Base-by-base conservation (phyloP, 2,329 filamentous ascomycete species). In the Alternaria solani region DNA sequence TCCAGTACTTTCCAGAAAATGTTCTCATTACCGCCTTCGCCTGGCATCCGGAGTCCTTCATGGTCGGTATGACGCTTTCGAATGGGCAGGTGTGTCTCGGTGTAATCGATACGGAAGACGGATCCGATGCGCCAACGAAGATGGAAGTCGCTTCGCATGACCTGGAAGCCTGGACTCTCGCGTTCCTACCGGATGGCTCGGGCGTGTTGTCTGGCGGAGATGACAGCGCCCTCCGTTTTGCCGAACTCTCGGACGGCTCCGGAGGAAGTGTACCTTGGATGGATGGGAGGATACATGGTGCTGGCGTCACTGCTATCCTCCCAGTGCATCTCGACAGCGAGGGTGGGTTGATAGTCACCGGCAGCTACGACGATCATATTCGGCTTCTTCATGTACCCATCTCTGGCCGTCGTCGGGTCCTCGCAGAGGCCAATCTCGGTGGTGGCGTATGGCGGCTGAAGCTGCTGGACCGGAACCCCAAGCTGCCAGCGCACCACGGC, bases 401-500 rank as follows among this genome's bases (percentile, higher is more conserved):
- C 2, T 47, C 70, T 11, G 76, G 81, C 16, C 79, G 81, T 5
- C 81, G 79, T 46, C 82, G 82, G 32, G 79, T 89, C 3, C 83
- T 93, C 5, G 84, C 87, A 0, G 88, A 93, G 61, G 69, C 84
- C 52, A 84, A 90, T 52, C 84, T 98, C 0, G 87, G 83, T 2
- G 93, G 91, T 25, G 94, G 94, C 1, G 94, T 98, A 2, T 99
- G 95, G 93, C 85, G 94, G 57, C 75, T 98, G 55, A 91, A 91
- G 73, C 69, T 91, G 39, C 79, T 93, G 9, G 60, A 72, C 36
- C 60, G 64, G 41, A 65, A 67, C 23, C 59, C 62, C 5, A 51
- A 60, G 16, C 25, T 63, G 28, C 51, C 61, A 39, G 57, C 57
- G 28, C 44, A 65, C 32, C 60, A 65, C 9, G 64, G 58, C 16